phyloP scores from a whole-genome alignment of 2,329 filamentous ascomycete species.

The Chalara sp. region DNA sequence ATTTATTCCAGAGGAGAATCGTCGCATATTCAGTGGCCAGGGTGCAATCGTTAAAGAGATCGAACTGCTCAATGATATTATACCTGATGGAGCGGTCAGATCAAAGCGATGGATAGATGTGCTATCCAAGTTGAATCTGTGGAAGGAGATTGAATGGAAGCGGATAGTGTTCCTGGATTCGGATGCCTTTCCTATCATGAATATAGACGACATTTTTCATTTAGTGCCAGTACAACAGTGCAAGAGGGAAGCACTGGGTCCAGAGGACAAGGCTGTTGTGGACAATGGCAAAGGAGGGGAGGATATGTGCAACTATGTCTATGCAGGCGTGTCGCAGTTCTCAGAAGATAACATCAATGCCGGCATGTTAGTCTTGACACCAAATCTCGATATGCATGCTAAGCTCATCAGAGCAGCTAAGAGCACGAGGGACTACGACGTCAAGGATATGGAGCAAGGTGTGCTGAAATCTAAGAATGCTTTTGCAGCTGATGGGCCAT shows the following conservation, averaged over 20 bases:
- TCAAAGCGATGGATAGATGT: conserved; percentile 10
- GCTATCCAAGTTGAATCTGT: conserved; percentile 12
- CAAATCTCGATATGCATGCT: conserved; percentile 8
- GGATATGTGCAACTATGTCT: conserved; percentile 6
- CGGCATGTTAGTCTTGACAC: conserved; percentile 4
- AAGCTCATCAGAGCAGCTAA: conserved; percentile 5
- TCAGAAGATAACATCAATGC: conserved; percentile 2
- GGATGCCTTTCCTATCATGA: conserved; percentile 11
- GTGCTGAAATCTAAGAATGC: conserved; percentile 5
- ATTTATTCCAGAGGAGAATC: conserved; percentile 6
- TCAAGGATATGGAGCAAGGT: conserved; percentile 4
- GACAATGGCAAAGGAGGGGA: conserved; percentile 1
- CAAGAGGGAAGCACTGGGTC: background rate
- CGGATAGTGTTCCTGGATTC: conserved; percentile 7
- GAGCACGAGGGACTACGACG: conserved; percentile 1
- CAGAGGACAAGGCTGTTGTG: background rate
- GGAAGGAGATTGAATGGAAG: conserved; percentile 10
- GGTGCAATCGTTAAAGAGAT: conserved; percentile 11
- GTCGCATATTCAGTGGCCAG: conserved; percentile 6
- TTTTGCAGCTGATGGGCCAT: conserved; percentile 1
- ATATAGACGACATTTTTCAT: conserved; percentile 12
- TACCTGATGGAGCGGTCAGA: conserved; percentile 1
- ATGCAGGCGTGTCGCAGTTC: conserved; percentile 3
- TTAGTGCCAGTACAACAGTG: conserved; percentile 2
- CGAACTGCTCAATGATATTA: conserved; percentile 5